phyloP scores from a whole-genome alignment of 164 flowering plant genomes.

The Stephania yunnanensis region DNA sequence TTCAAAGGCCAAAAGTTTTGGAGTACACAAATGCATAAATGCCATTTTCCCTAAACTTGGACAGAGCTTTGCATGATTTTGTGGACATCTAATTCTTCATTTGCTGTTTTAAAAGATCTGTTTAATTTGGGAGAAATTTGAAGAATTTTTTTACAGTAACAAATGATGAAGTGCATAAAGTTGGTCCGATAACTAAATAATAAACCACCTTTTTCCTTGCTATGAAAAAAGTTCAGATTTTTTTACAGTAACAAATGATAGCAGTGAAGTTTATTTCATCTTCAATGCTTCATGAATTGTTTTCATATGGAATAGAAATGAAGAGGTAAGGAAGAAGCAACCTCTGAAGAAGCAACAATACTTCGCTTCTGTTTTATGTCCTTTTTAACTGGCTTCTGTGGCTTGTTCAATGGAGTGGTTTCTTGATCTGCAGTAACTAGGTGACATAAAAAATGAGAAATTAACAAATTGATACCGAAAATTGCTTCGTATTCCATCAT shows the following conservation, averaged over 20 bases:
- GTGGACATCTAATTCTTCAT: too few species aligned
- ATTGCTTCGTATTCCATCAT: background rate
- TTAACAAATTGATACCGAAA: background rate
- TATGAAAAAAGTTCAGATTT: background rate
- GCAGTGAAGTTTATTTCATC: background rate
- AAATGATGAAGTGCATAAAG: background rate
- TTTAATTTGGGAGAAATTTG: too few species aligned
- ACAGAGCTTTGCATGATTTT: too few species aligned
- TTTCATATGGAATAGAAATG: background rate
- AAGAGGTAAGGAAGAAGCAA: conserved; percentile 6
- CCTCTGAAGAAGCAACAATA: conserved; percentile 38
- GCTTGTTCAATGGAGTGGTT: conserved; percentile 27
- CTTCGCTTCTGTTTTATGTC: conserved; percentile 23
- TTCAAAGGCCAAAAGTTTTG: too few species aligned
- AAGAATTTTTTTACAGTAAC: too few species aligned
- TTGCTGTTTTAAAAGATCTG: too few species aligned
- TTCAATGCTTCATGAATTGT: background rate
- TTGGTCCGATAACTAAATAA: background rate
- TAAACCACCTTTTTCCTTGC: background rate
- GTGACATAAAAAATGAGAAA: background rate
- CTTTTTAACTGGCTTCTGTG: conserved; percentile 36
- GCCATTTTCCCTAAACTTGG: too few species aligned
- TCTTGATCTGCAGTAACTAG: conserved; percentile 37
- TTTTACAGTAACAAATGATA: background rate
- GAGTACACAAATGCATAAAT: too few species aligned